Evolutionary conservation across 805 yeast species (phyloP), one percentile per base, ranked within the genome.

Genomic region (Monosporozyma solicola): DNA sequence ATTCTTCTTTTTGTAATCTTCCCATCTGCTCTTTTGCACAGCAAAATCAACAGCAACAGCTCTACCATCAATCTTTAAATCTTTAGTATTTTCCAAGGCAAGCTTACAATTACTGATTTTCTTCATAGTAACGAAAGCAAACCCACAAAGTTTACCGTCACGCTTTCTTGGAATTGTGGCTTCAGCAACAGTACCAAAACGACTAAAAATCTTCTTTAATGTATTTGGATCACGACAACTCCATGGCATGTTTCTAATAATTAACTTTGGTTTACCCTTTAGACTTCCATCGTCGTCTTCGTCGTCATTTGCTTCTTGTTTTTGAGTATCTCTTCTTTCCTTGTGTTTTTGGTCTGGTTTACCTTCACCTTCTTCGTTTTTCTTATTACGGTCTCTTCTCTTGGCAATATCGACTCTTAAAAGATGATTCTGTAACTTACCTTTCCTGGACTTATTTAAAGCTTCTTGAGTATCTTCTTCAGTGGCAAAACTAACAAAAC

Each of bases 201-300:
- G 82, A 53, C 77, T 71, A 65, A 94, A 94, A 7, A 82, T 63
- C 60, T 83, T 83, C 63, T 79, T 83, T 62, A 94, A 74, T 52
- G 80, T 82, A 4, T 80, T 80, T 4, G 95, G 84, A 55, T 84
- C 82, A 65, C 92, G 82, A 47, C 94, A 83, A 15, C 96, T 84
- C 99, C 99, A 94, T 11, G 99, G 99, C 69, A 94, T 78, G 67
- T 94, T 94, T 65, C 99, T 79, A 41, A 94, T 76, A 59, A 94
- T 90, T 54, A 94, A 73, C 60, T 96, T 81, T 2, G 98, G 91
- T 59, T 85, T 80, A 68, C 96, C 84, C 64, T 85, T 85, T 59
- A 66, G 51, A n/a, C 79, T 76, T 22, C 74, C 75, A 49, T 72
- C 72, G 33, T 57, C 56, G 37, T 57, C 59, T 41, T 58, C 53